Conservation (phyloP, 306 rosid species). For the Trichosanthes cucumerina region DNA sequence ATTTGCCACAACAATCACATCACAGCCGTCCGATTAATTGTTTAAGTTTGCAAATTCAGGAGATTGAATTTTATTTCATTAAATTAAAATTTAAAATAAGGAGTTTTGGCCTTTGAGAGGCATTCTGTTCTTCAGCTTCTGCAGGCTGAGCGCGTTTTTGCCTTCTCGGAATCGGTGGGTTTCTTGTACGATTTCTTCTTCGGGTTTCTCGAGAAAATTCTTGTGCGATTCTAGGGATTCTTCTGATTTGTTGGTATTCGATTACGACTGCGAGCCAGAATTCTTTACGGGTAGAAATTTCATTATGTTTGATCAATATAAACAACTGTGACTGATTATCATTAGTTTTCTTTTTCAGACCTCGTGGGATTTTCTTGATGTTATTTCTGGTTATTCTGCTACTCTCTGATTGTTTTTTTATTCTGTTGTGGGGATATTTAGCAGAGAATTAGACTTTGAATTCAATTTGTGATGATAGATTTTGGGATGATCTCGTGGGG, state of each 20-base stretch:
- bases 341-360: background rate
- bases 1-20: conserved; percentile 19
- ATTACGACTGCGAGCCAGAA: background rate
- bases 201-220: background rate
- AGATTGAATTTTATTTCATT: background rate
- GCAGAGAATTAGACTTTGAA: background rate
- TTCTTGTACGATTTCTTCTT: background rate
- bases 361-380: background rate
- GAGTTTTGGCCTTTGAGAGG: background rate
- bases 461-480: background rate
- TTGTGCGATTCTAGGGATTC: conserved; percentile 2
- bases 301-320: background rate
- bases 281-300: background rate
- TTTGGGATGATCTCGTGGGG: background rate
- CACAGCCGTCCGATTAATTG: conserved; percentile 8
- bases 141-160: background rate
- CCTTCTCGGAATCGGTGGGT: background rate
- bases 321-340: background rate
- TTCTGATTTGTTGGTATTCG: background rate
- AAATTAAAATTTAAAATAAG: background rate
- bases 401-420: background rate
- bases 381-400: background rate
- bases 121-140: conserved; percentile 5
- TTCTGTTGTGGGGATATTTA: background rate
- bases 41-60: background rate